Conservation (phyloP, 2,329 filamentous ascomycete species). For the Arthrinium phaeospermum region DNA sequence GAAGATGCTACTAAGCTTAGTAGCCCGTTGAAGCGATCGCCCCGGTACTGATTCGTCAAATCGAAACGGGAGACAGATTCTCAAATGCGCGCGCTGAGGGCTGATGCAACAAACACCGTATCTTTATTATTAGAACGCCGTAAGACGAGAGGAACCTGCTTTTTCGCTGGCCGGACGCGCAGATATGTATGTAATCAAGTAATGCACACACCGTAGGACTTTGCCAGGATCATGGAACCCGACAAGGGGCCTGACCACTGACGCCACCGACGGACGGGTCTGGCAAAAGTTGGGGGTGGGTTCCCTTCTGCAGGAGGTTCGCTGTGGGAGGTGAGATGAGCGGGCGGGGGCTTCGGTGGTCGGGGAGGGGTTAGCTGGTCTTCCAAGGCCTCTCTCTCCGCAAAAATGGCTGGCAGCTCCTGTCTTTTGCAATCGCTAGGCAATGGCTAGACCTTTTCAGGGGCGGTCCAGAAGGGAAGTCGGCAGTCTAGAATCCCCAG, state of each 20-base stretch:
- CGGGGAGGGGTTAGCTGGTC: neutral
- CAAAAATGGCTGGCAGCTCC: neutral
- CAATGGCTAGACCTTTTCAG: constrained; percentile 2
- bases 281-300: constrained; percentile 16
- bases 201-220: neutral
- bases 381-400: neutral
- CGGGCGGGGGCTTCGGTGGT: neutral
- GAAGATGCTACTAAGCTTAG: constrained; percentile 9
- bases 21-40: neutral
- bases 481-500: constrained; percentile 15
- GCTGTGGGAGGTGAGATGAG: constrained; percentile 11
- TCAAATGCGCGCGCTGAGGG: neutral
- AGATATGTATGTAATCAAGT: neutral
- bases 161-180: neutral
- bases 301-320: constrained; percentile 9
- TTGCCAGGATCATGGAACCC: neutral
- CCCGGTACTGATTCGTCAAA: neutral
- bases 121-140: neutral
- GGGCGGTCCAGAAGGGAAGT: neutral
- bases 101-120: neutral
- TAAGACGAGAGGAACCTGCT: neutral
- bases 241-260: neutral
- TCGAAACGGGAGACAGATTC: neutral
- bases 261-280: constrained; percentile 13
- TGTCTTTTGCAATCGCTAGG: neutral